These are phyloP conservation scores for Podaxis sp. DNA, from an alignment of 768 basidiomycete species.

Conservation along the genomic window DNA sequence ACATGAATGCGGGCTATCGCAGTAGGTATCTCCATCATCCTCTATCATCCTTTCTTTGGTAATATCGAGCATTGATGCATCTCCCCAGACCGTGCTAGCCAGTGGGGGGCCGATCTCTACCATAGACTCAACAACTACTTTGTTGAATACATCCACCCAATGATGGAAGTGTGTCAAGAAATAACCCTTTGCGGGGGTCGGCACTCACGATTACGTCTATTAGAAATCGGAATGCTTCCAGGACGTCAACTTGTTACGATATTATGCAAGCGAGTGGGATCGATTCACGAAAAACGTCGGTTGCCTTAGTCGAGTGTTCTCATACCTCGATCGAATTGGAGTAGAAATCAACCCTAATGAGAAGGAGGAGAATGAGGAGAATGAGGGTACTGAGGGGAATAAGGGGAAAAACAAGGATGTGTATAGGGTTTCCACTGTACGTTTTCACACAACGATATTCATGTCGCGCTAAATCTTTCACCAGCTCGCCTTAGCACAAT, in stretches of 20 bases:
- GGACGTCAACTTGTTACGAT: conserved; percentile 86
- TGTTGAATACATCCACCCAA: conserved; percentile 75
- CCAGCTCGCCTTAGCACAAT: conserved; percentile 92
- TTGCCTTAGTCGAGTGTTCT: conserved; percentile 94
- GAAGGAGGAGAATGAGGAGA: conserved; percentile 48
- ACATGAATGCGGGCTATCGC: conserved; percentile 55
- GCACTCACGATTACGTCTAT: conserved; percentile 20
- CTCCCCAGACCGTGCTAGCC: conserved; percentile 78
- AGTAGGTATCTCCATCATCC: conserved; percentile 50
- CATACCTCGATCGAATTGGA: conserved; percentile 98
- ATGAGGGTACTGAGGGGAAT: background rate
- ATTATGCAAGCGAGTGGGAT: conserved; percentile 93
- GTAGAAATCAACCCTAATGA: conserved; percentile 98
- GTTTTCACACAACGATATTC: conserved; percentile 24
- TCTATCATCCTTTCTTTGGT: conserved; percentile 37
- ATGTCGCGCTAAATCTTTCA: conserved; percentile 5
- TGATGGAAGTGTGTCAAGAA: conserved; percentile 41
- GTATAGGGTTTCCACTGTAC: conserved; percentile 93
- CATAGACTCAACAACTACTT: conserved; percentile 91
- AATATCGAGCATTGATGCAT: conserved; percentile 23
- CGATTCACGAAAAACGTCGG: conserved; percentile 95
- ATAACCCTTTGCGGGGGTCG: background rate
- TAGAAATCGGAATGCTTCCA: conserved; percentile 80
- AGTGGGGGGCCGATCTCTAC: conserved; percentile 91
- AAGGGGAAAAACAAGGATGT: conserved; percentile 97